These are phyloP conservation scores for Flueggea neowawraea DNA, from an alignment of 441 rosid species.

Conservation along the genomic window DNA sequence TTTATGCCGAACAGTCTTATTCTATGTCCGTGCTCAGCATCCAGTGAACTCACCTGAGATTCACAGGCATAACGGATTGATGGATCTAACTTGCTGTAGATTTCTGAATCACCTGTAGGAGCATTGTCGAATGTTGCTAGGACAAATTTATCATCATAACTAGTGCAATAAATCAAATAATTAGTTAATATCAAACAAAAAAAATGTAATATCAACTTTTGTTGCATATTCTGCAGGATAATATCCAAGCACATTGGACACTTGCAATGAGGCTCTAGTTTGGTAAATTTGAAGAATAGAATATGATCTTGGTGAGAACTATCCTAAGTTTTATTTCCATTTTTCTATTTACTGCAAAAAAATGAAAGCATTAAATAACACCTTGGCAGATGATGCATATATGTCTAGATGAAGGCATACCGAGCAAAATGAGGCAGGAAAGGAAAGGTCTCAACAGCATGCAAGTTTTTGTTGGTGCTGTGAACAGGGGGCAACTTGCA, in stretches of 20 bases:
- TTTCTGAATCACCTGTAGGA: slow-evolving; percentile 87
- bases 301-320: too few species aligned
- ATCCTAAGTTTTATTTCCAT: too few species aligned
- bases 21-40: slow-evolving; percentile 6
- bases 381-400: too few species aligned
- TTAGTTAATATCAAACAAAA: background rate
- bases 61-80: slow-evolving; percentile 76
- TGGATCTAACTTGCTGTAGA: slow-evolving; percentile 61
- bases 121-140: slow-evolving; percentile 76
- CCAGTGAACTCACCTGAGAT: slow-evolving; percentile 57
- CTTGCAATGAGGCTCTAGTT: too few species aligned
- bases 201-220: background rate
- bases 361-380: background rate
- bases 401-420: slow-evolving; percentile 29
- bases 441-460: slow-evolving; percentile 76
- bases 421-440: slow-evolving; percentile 86
- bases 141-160: slow-evolving; percentile 83
- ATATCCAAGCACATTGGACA: too few species aligned
- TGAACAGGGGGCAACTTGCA: slow-evolving; percentile 79
- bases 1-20: background rate
- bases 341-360: too few species aligned
- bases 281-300: too few species aligned
- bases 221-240: too few species aligned
- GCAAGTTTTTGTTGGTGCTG: slow-evolving; percentile 76
- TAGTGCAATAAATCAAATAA: slow-evolving; percentile 27